Conservation (phyloP, 345 rosid genomes). For the Eucalyptus curtisii region DNA sequence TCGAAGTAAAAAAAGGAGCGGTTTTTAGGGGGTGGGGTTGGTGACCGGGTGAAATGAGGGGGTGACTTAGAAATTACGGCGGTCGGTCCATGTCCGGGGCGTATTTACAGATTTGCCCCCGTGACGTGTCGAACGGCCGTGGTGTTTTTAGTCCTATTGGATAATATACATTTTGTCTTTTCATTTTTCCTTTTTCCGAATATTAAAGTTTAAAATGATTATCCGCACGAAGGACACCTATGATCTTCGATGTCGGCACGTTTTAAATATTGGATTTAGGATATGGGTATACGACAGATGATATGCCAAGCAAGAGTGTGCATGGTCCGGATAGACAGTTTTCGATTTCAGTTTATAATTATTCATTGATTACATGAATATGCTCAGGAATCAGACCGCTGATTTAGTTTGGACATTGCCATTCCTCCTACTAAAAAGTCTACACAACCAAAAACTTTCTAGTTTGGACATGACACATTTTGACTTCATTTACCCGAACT, state of each 20-base stretch:
- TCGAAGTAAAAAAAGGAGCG: background rate
- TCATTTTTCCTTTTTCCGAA: background rate
- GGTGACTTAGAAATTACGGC: background rate
- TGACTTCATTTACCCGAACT: too few species aligned
- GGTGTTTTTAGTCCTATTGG: background rate
- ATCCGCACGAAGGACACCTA: background rate
- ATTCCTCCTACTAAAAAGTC: too few species aligned
- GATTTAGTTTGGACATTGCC: fast-evolving
- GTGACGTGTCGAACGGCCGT: background rate
- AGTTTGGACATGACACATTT: too few species aligned
- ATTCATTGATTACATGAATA: fast-evolving
- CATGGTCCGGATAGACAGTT: fast-evolving
- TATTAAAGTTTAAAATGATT: background rate
- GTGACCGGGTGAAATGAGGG: background rate
- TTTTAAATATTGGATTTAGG: background rate
- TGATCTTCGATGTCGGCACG: background rate
- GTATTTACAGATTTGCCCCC: background rate
- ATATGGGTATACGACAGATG: background rate
- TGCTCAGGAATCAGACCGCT: fast-evolving
- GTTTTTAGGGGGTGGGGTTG: background rate
- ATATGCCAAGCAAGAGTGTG: background rate
- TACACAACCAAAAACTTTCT: too few species aligned
- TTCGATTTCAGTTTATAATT: fast-evolving
- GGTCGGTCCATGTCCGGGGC: background rate
- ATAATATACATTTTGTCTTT: background rate